Base-by-base conservation (phyloP, 306 rosid genomes). In the Cicer chorassanicum region DNA sequence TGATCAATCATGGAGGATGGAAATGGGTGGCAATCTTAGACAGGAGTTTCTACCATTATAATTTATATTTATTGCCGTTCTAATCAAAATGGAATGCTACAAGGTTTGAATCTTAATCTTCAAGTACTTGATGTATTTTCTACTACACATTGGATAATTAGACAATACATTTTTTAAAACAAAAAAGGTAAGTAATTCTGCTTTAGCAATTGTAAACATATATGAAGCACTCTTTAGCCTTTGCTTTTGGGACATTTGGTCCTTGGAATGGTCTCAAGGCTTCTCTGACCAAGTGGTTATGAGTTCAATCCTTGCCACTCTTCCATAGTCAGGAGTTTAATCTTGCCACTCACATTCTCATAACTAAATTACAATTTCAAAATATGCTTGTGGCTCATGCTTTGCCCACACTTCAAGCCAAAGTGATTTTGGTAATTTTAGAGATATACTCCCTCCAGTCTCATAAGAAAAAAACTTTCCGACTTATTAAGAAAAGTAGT, bases 1-100 rank as follows among this genome's bases (percentile, higher is more conserved):
- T 65, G 97, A 93, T 80, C 83, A 62, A 68, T 93, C 97, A 10
- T 93, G 97, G 96, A 87, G 80, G 77, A 91, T 93, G 97, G 90
- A 89, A 80, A 93, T 93, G 92, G 97, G 98, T 71, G 98, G 96
- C 72, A 73, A 72, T 82, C 97, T 93, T 70, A 88, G 78, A 81
- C 85, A 88, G 84, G 96, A 91, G 81, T 50, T 74, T 1, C 80
- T 91, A 42, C 92, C 88, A 13, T 54, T 70, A 12, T 81, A 64
- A 49, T 70, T 34, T 57, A 48, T 69, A 53, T 42, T 68, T 74
- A 57, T 53, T 86, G 49, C 85, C 59, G 73, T 82, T 18, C 16
- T 68, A 46, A 54, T 84, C 80, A 78, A 73, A 73, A 41, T 65
- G n/a, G 41, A 70, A 56, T 42, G 72, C 81, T 79, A 60, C n/a